Base-by-base conservation (phyloP, 2,329 filamentous ascomycete species). In the Apiospora aurea region DNA sequence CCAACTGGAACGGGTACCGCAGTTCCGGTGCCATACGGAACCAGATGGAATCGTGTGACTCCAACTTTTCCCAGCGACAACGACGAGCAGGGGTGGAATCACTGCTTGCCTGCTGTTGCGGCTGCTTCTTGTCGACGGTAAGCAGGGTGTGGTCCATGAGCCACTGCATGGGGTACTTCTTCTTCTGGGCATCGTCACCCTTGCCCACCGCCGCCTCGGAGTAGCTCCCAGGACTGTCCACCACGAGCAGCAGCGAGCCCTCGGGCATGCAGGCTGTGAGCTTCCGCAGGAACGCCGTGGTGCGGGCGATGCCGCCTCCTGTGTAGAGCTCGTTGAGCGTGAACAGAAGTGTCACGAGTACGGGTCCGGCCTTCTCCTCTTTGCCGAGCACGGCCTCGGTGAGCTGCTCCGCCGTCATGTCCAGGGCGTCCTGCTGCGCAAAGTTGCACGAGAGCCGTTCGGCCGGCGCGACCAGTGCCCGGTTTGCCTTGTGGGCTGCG, bases 271-370 rank as follows among this genome's bases (percentile, higher is more conserved):
- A 75, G 1, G 88, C 84, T 0, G 93, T 94, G 24, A 98, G 83
- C 0, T 85, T 85, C 4, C 94, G 87, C 0, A 99, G 86, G 75
- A 98, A 92, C 4, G 86, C 85, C 0, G 96, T 97, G 0, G 96
- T 94, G 76, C 91, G 90, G 2, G 91, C 86, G 67, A 91, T 85
- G 34, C 95, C 89, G 0, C 92, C 94, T 0, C 89, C 86, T 0
- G 93, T 92, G 84, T 98, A 98, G 0, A 99, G 90, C 83, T 99
- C 96, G 81, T 98, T 98, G 67, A 98, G 88, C 0, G 96, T 98
- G 85, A 98, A 99, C 83, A 98, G 90, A 16, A 98, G 83, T 0
- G 95, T 97, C 18, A 97, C 85, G 0, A 98, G 82, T 4, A 87
- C 76, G 13, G 87, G 84, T 0, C 73, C 71, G 24, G 67, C 8